Conservation (phyloP, 371 early-diverging fungal species). For the Mucor sp. region DNA sequence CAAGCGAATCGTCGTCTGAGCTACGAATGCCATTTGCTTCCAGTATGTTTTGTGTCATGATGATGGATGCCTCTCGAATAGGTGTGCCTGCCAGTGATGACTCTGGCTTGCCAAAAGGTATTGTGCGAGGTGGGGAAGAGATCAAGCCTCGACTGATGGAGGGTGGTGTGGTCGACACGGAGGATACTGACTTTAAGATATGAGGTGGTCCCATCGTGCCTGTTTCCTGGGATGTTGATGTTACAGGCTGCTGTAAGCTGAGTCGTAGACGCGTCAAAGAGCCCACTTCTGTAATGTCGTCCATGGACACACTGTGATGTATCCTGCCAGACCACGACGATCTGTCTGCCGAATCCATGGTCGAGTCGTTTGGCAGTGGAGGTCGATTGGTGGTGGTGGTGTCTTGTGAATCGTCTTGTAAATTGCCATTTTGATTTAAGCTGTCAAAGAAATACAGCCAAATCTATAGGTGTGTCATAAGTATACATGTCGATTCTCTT, state of each 20-base stretch:
- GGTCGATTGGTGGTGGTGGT: conserved; percentile 38
- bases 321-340: neutral
- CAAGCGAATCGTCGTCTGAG: conserved; percentile 11
- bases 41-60: conserved; percentile 35
- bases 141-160: neutral
- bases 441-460: conserved; percentile 38
- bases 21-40: conserved; percentile 13
- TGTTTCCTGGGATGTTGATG: neutral
- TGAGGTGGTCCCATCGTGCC: neutral
- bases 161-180: neutral
- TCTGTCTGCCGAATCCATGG: neutral
- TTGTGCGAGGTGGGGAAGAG: conserved; percentile 43
- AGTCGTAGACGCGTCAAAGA: neutral
- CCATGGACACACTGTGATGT: neutral
- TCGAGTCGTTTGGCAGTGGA: neutral
- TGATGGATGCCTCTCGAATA: conserved; percentile 34
- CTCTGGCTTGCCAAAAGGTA: conserved; percentile 35
- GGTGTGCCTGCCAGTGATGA: conserved; percentile 33
- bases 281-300: neutral
- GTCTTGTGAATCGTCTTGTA: neutral
- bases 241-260: neutral
- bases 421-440: conserved; percentile 6
- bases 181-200: neutral
- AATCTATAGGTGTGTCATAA: conserved; percentile 6
- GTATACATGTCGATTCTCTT: too few species aligned